Conservation (phyloP, 805 yeast genomes). For the Yueomyces sp. region DNA sequence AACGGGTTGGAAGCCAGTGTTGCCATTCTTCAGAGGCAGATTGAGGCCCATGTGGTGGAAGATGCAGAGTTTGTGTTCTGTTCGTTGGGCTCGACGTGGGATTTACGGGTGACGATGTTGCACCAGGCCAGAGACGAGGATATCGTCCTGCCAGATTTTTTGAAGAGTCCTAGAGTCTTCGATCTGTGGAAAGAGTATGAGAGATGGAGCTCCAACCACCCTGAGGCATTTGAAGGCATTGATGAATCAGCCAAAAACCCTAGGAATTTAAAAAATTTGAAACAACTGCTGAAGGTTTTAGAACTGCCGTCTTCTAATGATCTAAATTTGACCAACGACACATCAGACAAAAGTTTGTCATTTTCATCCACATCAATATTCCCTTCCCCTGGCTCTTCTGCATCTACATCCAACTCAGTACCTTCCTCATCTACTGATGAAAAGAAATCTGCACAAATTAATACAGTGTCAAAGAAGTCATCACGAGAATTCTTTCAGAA, state of each 20-base stretch:
- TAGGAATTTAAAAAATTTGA: slow-evolving; percentile 7
- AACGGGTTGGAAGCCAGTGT: slow-evolving; percentile 52
- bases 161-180: slow-evolving; percentile 65
- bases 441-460: neutral
- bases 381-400: no score
- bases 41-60: slow-evolving; percentile 20
- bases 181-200: slow-evolving; percentile 63
- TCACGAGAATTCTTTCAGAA: neutral
- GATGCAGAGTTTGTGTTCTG: slow-evolving; percentile 49
- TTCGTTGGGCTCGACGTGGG: slow-evolving; percentile 50
- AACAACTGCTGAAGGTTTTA: slow-evolving; percentile 26
- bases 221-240: slow-evolving; percentile 16
- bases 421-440: neutral
- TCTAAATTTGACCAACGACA: no score
- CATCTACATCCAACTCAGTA: no score
- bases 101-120: slow-evolving; percentile 61
- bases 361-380: no score
- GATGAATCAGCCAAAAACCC: neutral
- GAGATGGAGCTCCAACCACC: slow-evolving; percentile 56
- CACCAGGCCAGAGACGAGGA: slow-evolving; percentile 72
- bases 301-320: slow-evolving; percentile 14
- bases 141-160: slow-evolving; percentile 55
- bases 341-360: neutral
- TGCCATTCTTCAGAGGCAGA: slow-evolving; percentile 33
- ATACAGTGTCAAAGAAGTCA: neutral